phyloP scores from a whole-genome alignment of 2,329 filamentous ascomycete genomes.

The Colletotrichum sp. region DNA sequence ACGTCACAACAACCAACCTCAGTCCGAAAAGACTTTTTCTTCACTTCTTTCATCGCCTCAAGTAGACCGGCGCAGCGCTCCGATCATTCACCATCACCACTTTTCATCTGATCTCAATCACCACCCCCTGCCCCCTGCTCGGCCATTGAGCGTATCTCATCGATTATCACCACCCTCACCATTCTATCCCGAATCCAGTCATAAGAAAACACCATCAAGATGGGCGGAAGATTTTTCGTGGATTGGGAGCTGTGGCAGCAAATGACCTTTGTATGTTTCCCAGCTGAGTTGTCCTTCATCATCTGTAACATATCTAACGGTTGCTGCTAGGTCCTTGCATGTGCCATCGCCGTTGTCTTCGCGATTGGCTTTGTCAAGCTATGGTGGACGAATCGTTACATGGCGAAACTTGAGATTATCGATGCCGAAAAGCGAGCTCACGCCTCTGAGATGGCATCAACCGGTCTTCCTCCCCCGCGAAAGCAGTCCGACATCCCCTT shows the following conservation, averaged over 20 bases:
- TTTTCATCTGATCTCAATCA: neutral
- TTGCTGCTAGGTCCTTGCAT: slow-evolving; percentile 68
- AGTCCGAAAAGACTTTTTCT: neutral
- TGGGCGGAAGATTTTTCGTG: slow-evolving; percentile 59
- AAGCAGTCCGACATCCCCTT: slow-evolving; percentile 69
- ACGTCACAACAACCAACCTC: neutral
- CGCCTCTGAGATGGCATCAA: slow-evolving; percentile 58
- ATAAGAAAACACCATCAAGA: slow-evolving; percentile 15
- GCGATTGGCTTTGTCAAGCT: slow-evolving; percentile 72
- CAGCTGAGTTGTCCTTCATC: neutral
- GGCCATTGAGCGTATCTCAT: neutral
- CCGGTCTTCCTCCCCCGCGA: slow-evolving; percentile 48
- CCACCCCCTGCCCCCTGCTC: neutral
- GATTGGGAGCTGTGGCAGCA: slow-evolving; percentile 86
- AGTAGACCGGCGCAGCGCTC: slow-evolving; percentile 1
- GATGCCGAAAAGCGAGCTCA: slow-evolving; percentile 69
- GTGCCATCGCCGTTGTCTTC: slow-evolving; percentile 74
- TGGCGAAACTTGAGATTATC: slow-evolving; percentile 64
- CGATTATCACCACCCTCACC: neutral
- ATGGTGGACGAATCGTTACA: slow-evolving; percentile 60
- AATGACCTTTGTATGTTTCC: slow-evolving; percentile 79
- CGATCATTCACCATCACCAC: neutral
- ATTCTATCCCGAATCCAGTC: neutral
- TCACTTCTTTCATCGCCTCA: neutral
- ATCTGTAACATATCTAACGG: neutral